phyloP scores from a whole-genome alignment of 345 rosid genomes.

The Diplotaxis tenuifolia region DNA sequence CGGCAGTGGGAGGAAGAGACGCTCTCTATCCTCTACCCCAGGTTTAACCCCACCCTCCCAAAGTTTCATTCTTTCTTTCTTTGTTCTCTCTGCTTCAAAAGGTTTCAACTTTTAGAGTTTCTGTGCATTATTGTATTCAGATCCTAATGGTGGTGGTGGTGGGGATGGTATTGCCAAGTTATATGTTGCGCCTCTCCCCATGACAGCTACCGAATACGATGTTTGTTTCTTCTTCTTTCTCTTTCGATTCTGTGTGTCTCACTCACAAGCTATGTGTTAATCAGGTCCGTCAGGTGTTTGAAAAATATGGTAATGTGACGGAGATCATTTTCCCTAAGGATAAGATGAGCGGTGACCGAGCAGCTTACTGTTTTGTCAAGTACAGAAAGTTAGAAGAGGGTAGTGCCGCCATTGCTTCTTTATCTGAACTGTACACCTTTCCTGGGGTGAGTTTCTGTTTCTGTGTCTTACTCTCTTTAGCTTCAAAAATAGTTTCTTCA shows the following conservation, averaged over 20 bases:
- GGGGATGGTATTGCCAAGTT: conserved; percentile 47
- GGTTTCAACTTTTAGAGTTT: background rate
- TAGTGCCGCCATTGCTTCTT: conserved; percentile 67
- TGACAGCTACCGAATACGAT: conserved; percentile 52
- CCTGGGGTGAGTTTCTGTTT: conserved; percentile 66
- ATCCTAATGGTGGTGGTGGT: conserved; percentile 42
- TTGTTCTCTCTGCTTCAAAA: background rate
- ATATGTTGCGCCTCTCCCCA: conserved; percentile 63
- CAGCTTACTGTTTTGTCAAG: conserved; percentile 89
- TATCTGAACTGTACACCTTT: conserved; percentile 56
- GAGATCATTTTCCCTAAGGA: conserved; percentile 74
- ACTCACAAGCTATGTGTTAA: background rate
- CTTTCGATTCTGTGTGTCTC: background rate
- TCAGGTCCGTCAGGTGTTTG: conserved; percentile 70
- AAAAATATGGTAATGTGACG: conserved; percentile 60
- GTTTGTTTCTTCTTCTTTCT: conserved; percentile 43
- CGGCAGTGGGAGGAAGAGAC: conserved; percentile 45
- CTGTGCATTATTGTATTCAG: conserved; percentile 30
- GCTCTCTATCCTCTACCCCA: conserved; percentile 36
- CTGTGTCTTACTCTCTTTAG: background rate
- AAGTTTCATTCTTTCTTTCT: background rate
- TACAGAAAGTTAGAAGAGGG: conserved; percentile 69
- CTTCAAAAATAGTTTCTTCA: background rate
- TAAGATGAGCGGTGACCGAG: conserved; percentile 63
- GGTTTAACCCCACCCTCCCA: conserved; percentile 29